Evolutionary conservation across 2,329 filamentous ascomycete genomes (phyloP), one percentile per base, ranked within the genome.

Genomic region (Nemania sp.): DNA sequence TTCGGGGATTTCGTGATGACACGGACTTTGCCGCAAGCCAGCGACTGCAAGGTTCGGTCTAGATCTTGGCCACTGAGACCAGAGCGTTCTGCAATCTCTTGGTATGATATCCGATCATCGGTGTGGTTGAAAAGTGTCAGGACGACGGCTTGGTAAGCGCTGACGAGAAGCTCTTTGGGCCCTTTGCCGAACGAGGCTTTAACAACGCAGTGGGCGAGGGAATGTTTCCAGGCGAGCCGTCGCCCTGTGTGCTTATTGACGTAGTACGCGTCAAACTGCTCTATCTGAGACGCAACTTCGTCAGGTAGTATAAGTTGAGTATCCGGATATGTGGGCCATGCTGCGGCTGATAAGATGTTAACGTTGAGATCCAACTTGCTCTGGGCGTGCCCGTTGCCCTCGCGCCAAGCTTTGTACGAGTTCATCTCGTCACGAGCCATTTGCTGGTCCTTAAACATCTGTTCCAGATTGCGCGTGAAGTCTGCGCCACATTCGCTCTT

Each of bases 391-490:
- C 77, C 77, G 2, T 67, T 74, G 56, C 83, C 83, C 53, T 82
- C 81, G 15, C 84, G 81, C 77, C 76, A 92, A 75, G 76, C 83
- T 74, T 90, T 95, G 78, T 96, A 99, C 0, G 90, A 86, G n/a
- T 83, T 78, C 89, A 98, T 96, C 73, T 98, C 94, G 69, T 98
- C 95, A 62, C 90, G 90, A 12, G 91, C 91, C 18, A 97, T 83
- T 72, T 97, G 93, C 75, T 98, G 92, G 71, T 99, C 95, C 75
- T 96, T 97, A 81, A 99, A 99, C 95, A 99, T 99, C 64, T 94
- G 91, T 76, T 99, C 96, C 0, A 99, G 82, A 71, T 99, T 99
- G 73, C 97, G 93, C 0, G 95, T 99, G 74, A 99, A 98, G 68
- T 87, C 90, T 13, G 91, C 90, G 40, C 95, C 95, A 72, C 95